These are phyloP conservation scores for Psilocybe tampanensis DNA, from an alignment of 768 basidiomycete species.

Conservation along the genomic window DNA sequence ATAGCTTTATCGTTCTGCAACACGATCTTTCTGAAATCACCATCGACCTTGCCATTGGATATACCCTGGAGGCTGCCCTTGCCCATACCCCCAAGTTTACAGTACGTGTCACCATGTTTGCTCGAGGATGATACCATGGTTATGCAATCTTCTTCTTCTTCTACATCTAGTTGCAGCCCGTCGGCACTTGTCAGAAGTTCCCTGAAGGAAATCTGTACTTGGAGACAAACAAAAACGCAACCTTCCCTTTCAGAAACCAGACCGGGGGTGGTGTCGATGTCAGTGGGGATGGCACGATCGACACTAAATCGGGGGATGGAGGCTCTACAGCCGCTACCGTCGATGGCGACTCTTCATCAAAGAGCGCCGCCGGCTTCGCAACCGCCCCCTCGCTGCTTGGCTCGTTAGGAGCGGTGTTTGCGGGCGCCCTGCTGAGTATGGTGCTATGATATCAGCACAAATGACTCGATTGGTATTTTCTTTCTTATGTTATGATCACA, in stretches of 20 bases:
- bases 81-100: constrained; percentile 64
- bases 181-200: constrained; percentile 75
- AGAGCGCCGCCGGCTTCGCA: constrained; percentile 15
- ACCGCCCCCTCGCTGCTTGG: constrained; percentile 14
- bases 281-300: constrained; percentile 41
- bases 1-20: constrained; percentile 84
- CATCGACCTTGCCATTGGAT: constrained; percentile 88
- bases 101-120: constrained; percentile 36
- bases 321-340: constrained; percentile 14
- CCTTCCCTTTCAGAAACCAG: constrained; percentile 59
- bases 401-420: constrained; percentile 15
- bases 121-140: background rate
- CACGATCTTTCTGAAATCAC: constrained; percentile 86
- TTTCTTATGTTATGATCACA: background rate
- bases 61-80: constrained; percentile 79
- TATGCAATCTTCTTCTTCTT: background rate
- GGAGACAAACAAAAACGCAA: constrained; percentile 75
- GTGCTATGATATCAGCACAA: constrained; percentile 15
- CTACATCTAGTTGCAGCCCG: constrained; percentile 58
- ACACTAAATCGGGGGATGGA: constrained; percentile 31
- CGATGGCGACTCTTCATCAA: constrained; percentile 5
- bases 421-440: constrained; percentile 12
- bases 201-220: constrained; percentile 73
- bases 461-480: background rate
- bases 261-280: constrained; percentile 38